Evolutionary conservation across 805 yeast species (phyloP).

Genomic region (Candida ortonii): DNA sequence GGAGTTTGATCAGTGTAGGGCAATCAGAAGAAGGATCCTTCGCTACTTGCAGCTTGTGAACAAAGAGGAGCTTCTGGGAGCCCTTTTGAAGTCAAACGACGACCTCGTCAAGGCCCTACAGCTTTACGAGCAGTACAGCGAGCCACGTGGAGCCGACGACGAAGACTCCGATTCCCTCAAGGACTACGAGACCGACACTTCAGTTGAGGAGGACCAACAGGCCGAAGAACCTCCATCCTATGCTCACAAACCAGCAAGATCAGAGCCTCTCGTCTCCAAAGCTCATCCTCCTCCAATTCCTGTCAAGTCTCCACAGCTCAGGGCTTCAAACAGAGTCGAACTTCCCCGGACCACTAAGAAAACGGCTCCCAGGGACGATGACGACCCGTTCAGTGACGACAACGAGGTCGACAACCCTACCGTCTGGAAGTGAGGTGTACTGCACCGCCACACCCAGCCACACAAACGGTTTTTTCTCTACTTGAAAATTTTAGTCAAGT

Average conservation of each 20-base stretch:
- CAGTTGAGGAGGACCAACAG: constrained; percentile 9
- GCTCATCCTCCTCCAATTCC: constrained; percentile 29
- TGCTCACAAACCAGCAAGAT: constrained; percentile 1
- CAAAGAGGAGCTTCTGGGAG: constrained; percentile 84
- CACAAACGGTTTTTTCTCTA: too few species aligned
- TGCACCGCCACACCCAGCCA: too few species aligned
- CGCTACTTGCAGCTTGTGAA: constrained; percentile 81
- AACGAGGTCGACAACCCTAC: constrained; percentile 29
- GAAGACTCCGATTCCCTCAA: constrained; percentile 40
- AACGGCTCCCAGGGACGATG: constrained; percentile 12
- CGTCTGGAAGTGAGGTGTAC: constrained; percentile 25
- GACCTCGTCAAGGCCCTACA: constrained; percentile 75
- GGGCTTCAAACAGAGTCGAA: constrained; percentile 8
- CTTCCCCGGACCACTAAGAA: constrained; percentile 2
- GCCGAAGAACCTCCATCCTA: constrained; percentile 1
- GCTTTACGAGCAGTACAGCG: constrained; percentile 57
- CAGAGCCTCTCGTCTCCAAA: constrained; percentile 1
- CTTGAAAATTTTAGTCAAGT: not conserved
- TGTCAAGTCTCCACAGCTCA: constrained; percentile 20
- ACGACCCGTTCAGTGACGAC: constrained; percentile 34
- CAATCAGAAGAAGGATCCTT: constrained; percentile 72
- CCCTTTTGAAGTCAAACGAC: constrained; percentile 85
- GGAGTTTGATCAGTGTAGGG: constrained; percentile 71
- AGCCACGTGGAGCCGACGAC: constrained; percentile 43
- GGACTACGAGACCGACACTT: constrained; percentile 35